phyloP scores from a whole-genome alignment of 2,329 filamentous ascomycete genomes.

The Pestalotiopsis fici region DNA sequence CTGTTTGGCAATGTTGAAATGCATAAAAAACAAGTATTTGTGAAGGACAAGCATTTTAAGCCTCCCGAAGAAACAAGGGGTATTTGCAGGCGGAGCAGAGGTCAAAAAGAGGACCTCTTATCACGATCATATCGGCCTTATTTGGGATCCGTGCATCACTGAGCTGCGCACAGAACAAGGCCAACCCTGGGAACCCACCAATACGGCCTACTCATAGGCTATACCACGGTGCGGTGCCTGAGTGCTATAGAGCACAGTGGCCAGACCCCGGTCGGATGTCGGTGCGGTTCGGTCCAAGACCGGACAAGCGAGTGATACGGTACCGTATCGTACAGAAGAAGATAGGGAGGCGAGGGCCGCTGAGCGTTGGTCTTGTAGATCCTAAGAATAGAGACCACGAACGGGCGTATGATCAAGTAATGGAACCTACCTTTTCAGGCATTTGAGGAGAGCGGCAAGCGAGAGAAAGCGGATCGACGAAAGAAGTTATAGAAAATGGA shows the following conservation, averaged over 20 bases:
- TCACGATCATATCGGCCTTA: neutral
- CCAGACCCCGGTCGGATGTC: neutral
- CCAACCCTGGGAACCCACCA: neutral
- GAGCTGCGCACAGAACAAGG: neutral
- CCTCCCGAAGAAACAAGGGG: neutral
- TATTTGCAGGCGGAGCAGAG: neutral
- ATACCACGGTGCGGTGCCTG: neutral
- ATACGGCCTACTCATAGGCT: neutral
- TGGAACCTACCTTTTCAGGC: slow-evolving; percentile 1
- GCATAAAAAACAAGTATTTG: neutral
- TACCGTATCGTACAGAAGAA: neutral
- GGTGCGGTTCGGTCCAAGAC: neutral
- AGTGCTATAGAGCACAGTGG: neutral
- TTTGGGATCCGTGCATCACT: neutral
- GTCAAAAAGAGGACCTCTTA: neutral
- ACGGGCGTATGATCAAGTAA: neutral
- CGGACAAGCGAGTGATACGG: neutral
- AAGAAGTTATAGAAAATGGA: neutral
- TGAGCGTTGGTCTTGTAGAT: neutral
- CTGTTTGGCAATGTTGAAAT: neutral
- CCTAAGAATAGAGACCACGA: slow-evolving; percentile 1
- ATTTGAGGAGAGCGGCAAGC: neutral
- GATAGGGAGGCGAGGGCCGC: neutral
- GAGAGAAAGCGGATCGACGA: neutral
- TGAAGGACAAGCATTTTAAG: neutral